Base-by-base conservation (phyloP, 2,329 filamentous ascomycete genomes). In the Xylaria sp. region DNA sequence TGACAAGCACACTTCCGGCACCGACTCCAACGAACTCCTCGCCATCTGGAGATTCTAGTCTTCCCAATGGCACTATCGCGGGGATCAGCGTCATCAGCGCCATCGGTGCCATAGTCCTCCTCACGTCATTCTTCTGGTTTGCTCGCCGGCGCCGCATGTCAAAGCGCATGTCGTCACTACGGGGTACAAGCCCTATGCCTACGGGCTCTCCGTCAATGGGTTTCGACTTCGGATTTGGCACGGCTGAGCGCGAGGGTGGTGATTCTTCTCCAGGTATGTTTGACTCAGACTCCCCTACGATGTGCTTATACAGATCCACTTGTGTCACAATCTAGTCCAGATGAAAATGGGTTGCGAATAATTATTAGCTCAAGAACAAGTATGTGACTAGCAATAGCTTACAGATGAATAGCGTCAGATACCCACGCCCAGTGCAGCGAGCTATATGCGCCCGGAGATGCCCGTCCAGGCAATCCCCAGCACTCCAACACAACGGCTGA, bases 211-310 rank as follows among this genome's bases (percentile, higher is more conserved):
- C 25, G 17, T 47, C 45, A 0, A 25, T 25, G 15, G 31, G 4
- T 12, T 47, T 33, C 8, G 54, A 64, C 31, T 50, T 67, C 42
- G 67, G 66, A 21, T 54, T 61, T 45, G 52, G 57, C 42, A 52
- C 50, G 35, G 53, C 55, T 23, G 57, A 54, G 11, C 58, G 19
- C 12, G 53, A 45, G 19, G 78, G 80, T 54, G 11, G 42, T 15
- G 42, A 19, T 6, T 23, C 21, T 47, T 14, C 8, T 47, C 45
- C 45, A 74, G 80, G 81, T 82, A 69, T 70, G 74, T 63, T n/a
- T 21, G n/a, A n/a, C n/a, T n/a, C n/a, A n/a, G n/a, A n/a, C n/a
- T n/a, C n/a, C n/a, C n/a, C n/a, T n/a, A n/a, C 5, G 14, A 11
- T 25, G 2, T 47, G 7, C 8, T 31, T 6, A 47, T 7, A 17